Evolutionary conservation across 441 rosid species (phyloP), one percentile per base, ranked within the genome.

Genomic region (Erodium texanum): DNA sequence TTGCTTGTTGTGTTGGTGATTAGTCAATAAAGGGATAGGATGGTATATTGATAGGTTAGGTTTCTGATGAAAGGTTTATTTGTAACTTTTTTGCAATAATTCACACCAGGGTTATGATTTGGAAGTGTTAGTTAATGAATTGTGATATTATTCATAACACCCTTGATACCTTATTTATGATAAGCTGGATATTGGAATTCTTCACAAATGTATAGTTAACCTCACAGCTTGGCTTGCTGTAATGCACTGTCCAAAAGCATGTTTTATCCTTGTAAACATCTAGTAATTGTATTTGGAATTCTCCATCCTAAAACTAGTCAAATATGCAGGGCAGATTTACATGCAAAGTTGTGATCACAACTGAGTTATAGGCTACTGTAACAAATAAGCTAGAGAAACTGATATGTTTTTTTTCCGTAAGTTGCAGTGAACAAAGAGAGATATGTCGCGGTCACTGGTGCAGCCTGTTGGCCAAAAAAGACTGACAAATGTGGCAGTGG

Each of bases 381-480:
- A 52, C 59, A 52, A n/a, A 52, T 22, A 52, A 16, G 59, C 59
- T 9, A 41, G 48, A 41, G 59, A 52, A 52, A 52, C 20, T 52
- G 1, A 52, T 52, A 16, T 16, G 59, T 52, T 52, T 52, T 52
- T 52, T 7, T 6, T 18, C 22, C n/a, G n/a, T n/a, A n/a, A n/a
- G 2, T 16, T 16, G 22, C 59, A 52, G 59, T 5, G 24, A 22
- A 38, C 34, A 68, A 69, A 29, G 32, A 14, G 50, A 71, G 75
- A 73, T 56, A 88, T 91, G 96, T 89, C 88, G 76, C 85, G 75
- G 83, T 84, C 81, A 59, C 76, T 89, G 66, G 83, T 83, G 79
- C 99, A 93, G 79, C 99, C 99, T 36, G 67, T 93, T 58, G 97
- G 99, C 58, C 97, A 93, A 66, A 91, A 94, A 86, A 78, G 99